Conservation (phyloP, 225 moss, liverwort and hornwort species). For the Rhytidiadelphus loreus region DNA sequence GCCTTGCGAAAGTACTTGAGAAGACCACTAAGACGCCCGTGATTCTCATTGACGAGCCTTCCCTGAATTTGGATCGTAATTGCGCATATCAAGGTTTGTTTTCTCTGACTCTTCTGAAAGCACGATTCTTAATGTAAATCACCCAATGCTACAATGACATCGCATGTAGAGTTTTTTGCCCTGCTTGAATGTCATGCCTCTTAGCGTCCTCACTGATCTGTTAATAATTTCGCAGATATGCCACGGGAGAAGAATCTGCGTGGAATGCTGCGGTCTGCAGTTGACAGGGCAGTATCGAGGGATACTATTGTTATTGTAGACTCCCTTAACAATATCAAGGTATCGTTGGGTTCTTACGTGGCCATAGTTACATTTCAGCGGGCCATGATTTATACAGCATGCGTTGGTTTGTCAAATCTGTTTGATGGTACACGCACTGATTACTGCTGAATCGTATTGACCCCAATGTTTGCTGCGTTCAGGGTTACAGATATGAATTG, state of each 20-base stretch:
- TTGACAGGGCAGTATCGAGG: constrained; percentile 78
- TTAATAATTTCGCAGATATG: constrained; percentile 54
- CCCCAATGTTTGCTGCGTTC: neutral
- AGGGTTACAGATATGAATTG: constrained; percentile 98
- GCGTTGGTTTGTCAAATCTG: neutral
- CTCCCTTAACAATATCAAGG: constrained; percentile 95
- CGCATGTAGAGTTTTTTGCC: neutral
- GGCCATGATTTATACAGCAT: neutral
- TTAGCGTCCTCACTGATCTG: neutral
- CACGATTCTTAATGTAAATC: neutral
- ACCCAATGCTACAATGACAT: neutral
- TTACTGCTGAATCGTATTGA: neutral
- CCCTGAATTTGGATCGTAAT: constrained; percentile 71
- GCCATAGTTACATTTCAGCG: neutral
- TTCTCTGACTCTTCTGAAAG: neutral
- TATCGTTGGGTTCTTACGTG: constrained; percentile 1
- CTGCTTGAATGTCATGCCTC: neutral
- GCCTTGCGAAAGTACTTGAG: constrained; percentile 45
- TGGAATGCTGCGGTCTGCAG: constrained; percentile 88
- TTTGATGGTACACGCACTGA: neutral
- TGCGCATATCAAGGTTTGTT: constrained; percentile 40
- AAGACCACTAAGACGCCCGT: constrained; percentile 31
- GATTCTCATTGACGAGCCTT: constrained; percentile 82
- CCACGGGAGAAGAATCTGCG: constrained; percentile 83
- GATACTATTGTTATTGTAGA: constrained; percentile 73